phyloP scores from a whole-genome alignment of 768 basidiomycete species.

The Roridomyces roridus region DNA sequence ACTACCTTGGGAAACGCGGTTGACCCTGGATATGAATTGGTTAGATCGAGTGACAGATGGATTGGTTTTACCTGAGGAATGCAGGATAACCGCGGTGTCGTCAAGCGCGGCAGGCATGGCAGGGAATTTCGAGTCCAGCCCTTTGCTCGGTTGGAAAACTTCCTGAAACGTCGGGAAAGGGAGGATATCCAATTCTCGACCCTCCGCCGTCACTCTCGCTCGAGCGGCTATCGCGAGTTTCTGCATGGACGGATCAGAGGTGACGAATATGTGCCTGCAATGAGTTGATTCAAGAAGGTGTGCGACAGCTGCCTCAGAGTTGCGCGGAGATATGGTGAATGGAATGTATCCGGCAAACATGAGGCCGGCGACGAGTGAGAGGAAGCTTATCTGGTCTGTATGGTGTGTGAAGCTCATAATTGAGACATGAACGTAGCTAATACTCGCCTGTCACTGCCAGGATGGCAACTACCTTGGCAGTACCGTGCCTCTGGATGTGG shows the following conservation, averaged over 20 bases:
- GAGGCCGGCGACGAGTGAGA: slow-evolving; percentile 27
- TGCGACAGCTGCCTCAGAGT: slow-evolving; percentile 34
- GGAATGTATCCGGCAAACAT: slow-evolving; percentile 27
- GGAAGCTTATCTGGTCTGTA: slow-evolving; percentile 38
- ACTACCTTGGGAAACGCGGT: slow-evolving; percentile 22
- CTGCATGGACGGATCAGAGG: slow-evolving; percentile 26
- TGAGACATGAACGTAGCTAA: background rate
- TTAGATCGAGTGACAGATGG: background rate
- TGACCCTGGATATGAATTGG: slow-evolving; percentile 9
- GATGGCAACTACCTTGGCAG: slow-evolving; percentile 31
- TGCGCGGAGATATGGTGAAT: slow-evolving; percentile 29
- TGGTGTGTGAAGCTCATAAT: too few species aligned
- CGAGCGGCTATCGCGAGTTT: slow-evolving; percentile 19
- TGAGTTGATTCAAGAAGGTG: slow-evolving; percentile 35
- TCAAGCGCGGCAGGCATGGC: background rate
- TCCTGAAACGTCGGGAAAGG: slow-evolving; percentile 12
- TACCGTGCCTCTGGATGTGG: background rate
- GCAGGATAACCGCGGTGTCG: slow-evolving; percentile 28
- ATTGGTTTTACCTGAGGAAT: slow-evolving; percentile 27
- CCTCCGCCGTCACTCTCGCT: too few species aligned
- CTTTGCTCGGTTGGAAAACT: slow-evolving; percentile 9
- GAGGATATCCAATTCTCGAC: background rate
- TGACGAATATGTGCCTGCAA: slow-evolving; percentile 28
- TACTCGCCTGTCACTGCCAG: slow-evolving; percentile 30
- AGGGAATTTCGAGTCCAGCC: background rate